phyloP scores from a whole-genome alignment of 176 grass and related monocot genomes.

The Rhynchospora pubera region DNA sequence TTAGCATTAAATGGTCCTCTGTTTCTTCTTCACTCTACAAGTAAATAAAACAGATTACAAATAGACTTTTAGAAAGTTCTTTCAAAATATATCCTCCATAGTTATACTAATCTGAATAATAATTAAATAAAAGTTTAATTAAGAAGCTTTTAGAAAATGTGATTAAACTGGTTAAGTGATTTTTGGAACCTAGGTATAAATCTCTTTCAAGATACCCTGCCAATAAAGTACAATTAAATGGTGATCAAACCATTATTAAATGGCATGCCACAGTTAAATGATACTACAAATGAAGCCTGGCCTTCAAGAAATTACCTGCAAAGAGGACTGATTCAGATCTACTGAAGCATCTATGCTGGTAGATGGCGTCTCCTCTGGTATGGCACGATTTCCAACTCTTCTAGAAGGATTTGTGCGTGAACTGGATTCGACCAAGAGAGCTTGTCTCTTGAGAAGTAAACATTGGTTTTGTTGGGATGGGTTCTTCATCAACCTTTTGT shows the following conservation, averaged over 20 bases:
- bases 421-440: background rate
- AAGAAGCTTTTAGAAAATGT: too few species aligned
- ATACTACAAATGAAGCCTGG: too few species aligned
- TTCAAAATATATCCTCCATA: background rate
- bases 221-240: too few species aligned
- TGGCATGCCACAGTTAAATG: too few species aligned
- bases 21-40: constrained; percentile 40
- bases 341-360: constrained; percentile 30
- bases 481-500: constrained; percentile 23
- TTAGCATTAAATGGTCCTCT: constrained; percentile 15
- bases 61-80: background rate
- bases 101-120: background rate
- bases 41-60: background rate
- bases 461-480: constrained; percentile 13
- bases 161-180: too few species aligned
- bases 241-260: too few species aligned
- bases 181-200: too few species aligned
- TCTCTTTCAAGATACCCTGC: too few species aligned
- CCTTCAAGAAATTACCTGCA: constrained; percentile 28
- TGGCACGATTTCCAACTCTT: background rate
- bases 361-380: constrained; percentile 24
- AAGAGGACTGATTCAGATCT: constrained; percentile 48
- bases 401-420: constrained; percentile 11
- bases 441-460: constrained; percentile 34
- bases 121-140: background rate